Percentiles rank a stretch among this genome's conserved stretches.
Evolutionary conservation across 805 yeast genomes (phyloP).

Genomic region (Zygoascus bituminiphila): DNA sequence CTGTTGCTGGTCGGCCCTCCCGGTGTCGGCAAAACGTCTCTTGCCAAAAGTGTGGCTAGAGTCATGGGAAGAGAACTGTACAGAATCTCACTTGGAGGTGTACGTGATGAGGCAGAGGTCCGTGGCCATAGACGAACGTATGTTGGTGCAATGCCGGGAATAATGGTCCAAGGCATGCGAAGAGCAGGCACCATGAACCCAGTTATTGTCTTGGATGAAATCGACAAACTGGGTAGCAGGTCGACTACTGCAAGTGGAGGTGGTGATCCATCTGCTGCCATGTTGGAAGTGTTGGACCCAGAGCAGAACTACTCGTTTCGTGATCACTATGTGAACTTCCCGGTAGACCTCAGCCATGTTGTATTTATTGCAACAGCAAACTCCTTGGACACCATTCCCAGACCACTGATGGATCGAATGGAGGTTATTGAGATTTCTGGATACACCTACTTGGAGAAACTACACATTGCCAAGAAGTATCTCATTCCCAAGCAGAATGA

Average conservation of each 20-base stretch:
- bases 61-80: slow-evolving; percentile 69
- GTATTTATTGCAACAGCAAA: slow-evolving; percentile 83
- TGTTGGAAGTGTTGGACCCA: slow-evolving; percentile 82
- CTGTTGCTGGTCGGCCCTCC: slow-evolving; percentile 84
- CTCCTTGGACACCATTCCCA: slow-evolving; percentile 58
- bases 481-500: slow-evolving; percentile 67
- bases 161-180: slow-evolving; percentile 65
- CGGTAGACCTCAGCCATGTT: slow-evolving; percentile 73
- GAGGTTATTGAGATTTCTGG: slow-evolving; percentile 74
- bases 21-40: slow-evolving; percentile 85
- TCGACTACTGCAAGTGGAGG: slow-evolving; percentile 35
- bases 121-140: slow-evolving; percentile 88
- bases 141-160: slow-evolving; percentile 89
- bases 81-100: slow-evolving; percentile 77
- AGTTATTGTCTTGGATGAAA: slow-evolving; percentile 73
- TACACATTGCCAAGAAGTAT: slow-evolving; percentile 58
- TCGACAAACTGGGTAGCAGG: slow-evolving; percentile 63
- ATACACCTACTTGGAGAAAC: slow-evolving; percentile 70
- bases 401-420: slow-evolving; percentile 76
- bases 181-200: slow-evolving; percentile 76
- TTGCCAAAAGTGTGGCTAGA: slow-evolving; percentile 73
- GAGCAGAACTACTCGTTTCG: slow-evolving; percentile 72
- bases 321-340: slow-evolving; percentile 82
- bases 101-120: slow-evolving; percentile 81
- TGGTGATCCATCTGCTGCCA: slow-evolving; percentile 88